These are phyloP conservation scores for Yarrowia sp. DNA, from an alignment of 805 yeast genomes.

Conservation along the genomic window DNA sequence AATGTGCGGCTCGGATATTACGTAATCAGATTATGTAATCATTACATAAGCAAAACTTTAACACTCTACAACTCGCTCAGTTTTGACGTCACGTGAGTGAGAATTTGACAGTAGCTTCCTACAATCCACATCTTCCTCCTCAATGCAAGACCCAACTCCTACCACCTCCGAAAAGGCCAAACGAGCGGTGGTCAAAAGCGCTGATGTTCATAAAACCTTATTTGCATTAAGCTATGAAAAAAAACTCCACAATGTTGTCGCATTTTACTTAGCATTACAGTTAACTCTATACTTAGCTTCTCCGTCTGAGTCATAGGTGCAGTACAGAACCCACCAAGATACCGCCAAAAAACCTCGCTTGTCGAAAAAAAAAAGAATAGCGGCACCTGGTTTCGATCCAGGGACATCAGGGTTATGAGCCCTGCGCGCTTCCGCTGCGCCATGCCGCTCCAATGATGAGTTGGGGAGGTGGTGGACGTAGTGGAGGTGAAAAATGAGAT, in stretches of 20 bases:
- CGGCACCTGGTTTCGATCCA: conserved; percentile 92
- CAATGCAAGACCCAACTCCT: no score
- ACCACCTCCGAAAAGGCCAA: no score
- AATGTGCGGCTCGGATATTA: conserved; percentile 2
- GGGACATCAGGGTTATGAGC: conserved; percentile 96
- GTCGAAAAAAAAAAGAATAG: conserved; percentile 52
- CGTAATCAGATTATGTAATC: no score
- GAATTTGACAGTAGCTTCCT: no score
- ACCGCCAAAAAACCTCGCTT: not conserved
- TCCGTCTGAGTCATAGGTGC: not conserved
- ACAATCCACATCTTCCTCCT: no score
- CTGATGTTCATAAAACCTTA: not conserved
- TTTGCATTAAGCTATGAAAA: not conserved
- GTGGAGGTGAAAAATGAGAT: not conserved
- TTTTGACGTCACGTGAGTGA: not conserved
- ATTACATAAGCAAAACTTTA: not conserved
- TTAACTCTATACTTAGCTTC: not conserved
- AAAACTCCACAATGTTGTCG: not conserved
- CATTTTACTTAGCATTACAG: no score
- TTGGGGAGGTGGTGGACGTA: not conserved
- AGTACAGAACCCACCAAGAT: conserved; percentile 13
- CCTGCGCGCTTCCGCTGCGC: conserved; percentile 88
- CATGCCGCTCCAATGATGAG: conserved; percentile 49
- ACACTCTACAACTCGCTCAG: not conserved
- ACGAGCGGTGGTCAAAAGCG: not conserved